A percentile compares a stretch with the other conserved stretches of the same genome.
These are phyloP conservation scores for Pythium brachiatum DNA, from an alignment of 352 stramenopile species.

Conservation along the genomic window DNA sequence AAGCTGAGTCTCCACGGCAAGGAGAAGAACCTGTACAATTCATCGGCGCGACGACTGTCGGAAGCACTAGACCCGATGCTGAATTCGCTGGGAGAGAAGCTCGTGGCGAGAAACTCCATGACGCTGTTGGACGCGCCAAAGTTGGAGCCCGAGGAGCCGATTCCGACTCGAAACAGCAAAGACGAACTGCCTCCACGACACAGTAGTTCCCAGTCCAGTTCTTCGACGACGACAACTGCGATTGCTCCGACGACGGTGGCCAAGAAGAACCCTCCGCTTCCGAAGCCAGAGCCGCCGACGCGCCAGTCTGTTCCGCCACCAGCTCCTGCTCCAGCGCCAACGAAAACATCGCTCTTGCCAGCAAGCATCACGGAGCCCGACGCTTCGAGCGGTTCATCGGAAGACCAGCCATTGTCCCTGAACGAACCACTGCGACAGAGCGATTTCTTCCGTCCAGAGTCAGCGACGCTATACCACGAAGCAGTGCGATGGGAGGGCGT, in stretches of 20 bases:
- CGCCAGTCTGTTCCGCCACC: slow-evolving; percentile 4
- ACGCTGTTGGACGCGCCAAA: slow-evolving; percentile 17
- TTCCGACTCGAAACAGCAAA: neutral
- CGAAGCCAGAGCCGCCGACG: slow-evolving; percentile 3
- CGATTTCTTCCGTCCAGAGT: slow-evolving; percentile 30
- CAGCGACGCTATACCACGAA: slow-evolving; percentile 72
- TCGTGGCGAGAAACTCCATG: slow-evolving; percentile 37
- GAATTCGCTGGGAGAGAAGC: slow-evolving; percentile 62
- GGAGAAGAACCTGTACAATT: slow-evolving; percentile 77
- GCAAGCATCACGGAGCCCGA: neutral
- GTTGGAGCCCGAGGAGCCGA: neutral
- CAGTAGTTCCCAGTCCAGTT: neutral
- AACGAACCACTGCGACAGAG: slow-evolving; percentile 14
- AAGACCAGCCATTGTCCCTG: neutral
- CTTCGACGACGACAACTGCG: neutral
- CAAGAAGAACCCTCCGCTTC: neutral
- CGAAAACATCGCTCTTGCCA: neutral
- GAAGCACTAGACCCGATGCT: slow-evolving; percentile 66
- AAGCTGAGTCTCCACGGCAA: slow-evolving; percentile 75
- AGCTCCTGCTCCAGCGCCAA: neutral
- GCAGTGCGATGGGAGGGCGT: slow-evolving; percentile 84
- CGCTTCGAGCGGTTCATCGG: neutral
- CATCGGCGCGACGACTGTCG: slow-evolving; percentile 58
- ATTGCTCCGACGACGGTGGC: neutral
- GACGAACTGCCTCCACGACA: neutral